Percentiles rank a stretch among this genome's conserved stretches.
Evolutionary conservation across 129 eudicot genomes (phyloP).

Genomic region (Pittosporum tobira): DNA sequence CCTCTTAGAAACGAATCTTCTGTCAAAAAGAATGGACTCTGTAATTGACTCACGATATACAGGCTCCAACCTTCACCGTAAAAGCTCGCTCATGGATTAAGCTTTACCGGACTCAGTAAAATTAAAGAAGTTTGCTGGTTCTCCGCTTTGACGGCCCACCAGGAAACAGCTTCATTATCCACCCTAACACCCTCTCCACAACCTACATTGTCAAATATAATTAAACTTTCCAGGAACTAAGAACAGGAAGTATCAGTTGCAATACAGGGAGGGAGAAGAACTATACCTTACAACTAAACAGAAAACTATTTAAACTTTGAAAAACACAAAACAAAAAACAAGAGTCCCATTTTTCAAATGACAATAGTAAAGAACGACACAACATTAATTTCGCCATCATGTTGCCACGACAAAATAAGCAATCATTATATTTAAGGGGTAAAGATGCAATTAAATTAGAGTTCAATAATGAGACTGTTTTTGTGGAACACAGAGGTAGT

Average conservation of each 20-base stretch:
- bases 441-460: too few relatives aligned
- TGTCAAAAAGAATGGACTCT: constrained; percentile 20
- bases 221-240: too few relatives aligned
- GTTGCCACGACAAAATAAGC: too few relatives aligned
- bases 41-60: constrained; percentile 23
- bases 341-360: too few relatives aligned
- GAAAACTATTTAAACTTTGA: neutral
- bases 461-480: too few relatives aligned
- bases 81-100: constrained; percentile 3
- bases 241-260: neutral
- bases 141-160: constrained; percentile 91
- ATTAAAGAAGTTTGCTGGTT: constrained; percentile 68
- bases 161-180: constrained; percentile 99
- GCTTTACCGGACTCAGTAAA: neutral
- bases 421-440: too few relatives aligned
- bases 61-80: constrained; percentile 29
- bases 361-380: too few relatives aligned
- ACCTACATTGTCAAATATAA: constrained; percentile 58
- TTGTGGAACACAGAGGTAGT: too few relatives aligned
- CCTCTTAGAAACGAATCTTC: constrained; percentile 12
- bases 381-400: too few relatives aligned
- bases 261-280: neutral
- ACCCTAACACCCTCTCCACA: constrained; percentile 89
- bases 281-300: neutral
- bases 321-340: too few relatives aligned